Percentiles rank a stretch among this genome's conserved stretches.
Conservation (phyloP, 2,329 filamentous ascomycete genomes). For the Pseudogymnoascus sp. region DNA sequence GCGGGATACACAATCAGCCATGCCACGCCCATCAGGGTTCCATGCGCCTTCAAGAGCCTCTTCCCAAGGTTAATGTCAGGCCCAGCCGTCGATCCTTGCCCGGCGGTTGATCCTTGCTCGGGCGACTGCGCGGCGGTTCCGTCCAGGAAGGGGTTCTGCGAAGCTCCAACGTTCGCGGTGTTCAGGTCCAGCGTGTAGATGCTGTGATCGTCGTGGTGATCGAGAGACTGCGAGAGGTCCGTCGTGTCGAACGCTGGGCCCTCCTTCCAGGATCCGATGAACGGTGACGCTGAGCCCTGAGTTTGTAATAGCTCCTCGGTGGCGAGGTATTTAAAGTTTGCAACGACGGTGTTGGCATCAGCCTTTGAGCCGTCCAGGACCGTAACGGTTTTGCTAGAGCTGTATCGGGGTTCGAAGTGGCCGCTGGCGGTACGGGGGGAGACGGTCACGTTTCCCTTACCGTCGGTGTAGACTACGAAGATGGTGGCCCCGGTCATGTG, state of each 20-base stretch:
- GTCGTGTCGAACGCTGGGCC: neutral
- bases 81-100: neutral
- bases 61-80: neutral
- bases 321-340: neutral
- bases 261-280: neutral
- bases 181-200: neutral
- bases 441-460: slow-evolving; percentile 44
- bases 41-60: slow-evolving; percentile 36
- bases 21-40: slow-evolving; percentile 52
- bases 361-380: neutral
- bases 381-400: neutral
- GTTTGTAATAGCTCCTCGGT: neutral
- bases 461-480: slow-evolving; percentile 48
- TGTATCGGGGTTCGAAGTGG: slow-evolving; percentile 19
- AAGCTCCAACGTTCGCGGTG: neutral
- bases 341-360: neutral
- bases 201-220: neutral
- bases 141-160: neutral
- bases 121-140: neutral
- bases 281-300: neutral
- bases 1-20: slow-evolving; percentile 52
- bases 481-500: slow-evolving; percentile 49
- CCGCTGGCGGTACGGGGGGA: slow-evolving; percentile 42
- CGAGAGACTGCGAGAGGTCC: neutral
- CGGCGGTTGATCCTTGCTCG: no score